Conservation (phyloP, 2,329 filamentous ascomycete species). For the Talaromyces sp. region DNA sequence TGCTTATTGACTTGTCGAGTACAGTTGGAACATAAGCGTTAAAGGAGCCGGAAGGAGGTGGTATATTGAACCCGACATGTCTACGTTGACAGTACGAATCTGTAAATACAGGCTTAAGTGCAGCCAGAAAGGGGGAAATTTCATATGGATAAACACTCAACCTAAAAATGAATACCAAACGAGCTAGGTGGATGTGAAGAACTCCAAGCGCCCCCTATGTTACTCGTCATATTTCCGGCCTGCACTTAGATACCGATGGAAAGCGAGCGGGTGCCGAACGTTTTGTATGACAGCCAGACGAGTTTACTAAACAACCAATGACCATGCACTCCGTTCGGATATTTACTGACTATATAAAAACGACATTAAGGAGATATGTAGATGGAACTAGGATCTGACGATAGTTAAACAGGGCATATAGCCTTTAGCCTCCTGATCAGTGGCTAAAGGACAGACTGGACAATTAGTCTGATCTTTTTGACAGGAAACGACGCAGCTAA, state of each 20-base stretch:
- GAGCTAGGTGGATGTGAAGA: neutral
- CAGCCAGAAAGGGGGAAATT: neutral
- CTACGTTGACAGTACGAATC: neutral
- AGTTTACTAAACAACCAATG: neutral
- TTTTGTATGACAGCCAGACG: neutral
- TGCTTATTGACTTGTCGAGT: neutral
- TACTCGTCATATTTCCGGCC: neutral
- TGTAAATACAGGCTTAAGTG: neutral
- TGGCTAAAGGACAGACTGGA: neutral
- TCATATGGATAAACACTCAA: neutral
- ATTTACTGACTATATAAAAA: neutral
- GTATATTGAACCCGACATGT: conserved; percentile 4
- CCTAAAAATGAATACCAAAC: neutral
- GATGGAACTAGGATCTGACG: conserved; percentile 7
- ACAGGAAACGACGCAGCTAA: neutral
- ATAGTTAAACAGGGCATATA: neutral
- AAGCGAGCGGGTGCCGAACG: neutral
- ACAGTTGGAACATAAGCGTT: neutral
- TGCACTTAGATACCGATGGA: neutral
- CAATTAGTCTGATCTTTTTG: neutral
- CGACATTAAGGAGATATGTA: neutral
- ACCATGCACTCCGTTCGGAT: neutral
- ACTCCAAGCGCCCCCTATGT: neutral
- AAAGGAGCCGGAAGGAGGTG: neutral
- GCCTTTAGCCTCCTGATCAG: neutral